A percentile compares a stretch with the other conserved stretches of the same genome.
Conservation (phyloP, 2,329 filamentous ascomycete species). For the Metarhizium robertsii region DNA sequence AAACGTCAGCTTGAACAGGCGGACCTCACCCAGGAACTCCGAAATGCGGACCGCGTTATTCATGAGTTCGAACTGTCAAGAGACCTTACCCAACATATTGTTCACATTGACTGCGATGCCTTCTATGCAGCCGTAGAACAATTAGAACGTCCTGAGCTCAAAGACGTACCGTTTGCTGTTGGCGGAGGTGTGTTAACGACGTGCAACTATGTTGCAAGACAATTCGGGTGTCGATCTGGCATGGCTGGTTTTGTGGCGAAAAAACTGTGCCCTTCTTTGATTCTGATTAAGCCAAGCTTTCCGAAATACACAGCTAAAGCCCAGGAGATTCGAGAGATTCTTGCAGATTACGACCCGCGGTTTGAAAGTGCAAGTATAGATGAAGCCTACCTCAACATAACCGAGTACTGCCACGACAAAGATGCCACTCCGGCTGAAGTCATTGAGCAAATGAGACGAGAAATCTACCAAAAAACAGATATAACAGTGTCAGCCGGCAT, state of each 20-base stretch:
- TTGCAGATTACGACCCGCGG: constrained; percentile 78
- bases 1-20: constrained; percentile 67
- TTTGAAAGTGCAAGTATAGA: constrained; percentile 95
- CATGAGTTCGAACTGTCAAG: constrained; percentile 67
- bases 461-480: constrained; percentile 66
- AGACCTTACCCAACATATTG: constrained; percentile 74
- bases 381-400: constrained; percentile 94
- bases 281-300: constrained; percentile 78
- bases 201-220: constrained; percentile 81
- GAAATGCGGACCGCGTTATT: constrained; percentile 73
- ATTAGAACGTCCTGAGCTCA: constrained; percentile 73
- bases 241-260: constrained; percentile 96
- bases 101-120: constrained; percentile 94
- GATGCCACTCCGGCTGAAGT: constrained; percentile 60
- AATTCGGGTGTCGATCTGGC: constrained; percentile 83
- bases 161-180: constrained; percentile 82
- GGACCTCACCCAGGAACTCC: constrained; percentile 63
- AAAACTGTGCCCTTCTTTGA: constrained; percentile 81
- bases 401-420: constrained; percentile 67
- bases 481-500: constrained; percentile 93
- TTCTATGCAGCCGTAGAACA: constrained; percentile 95
- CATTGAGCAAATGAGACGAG: constrained; percentile 66
- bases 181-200: constrained; percentile 59
- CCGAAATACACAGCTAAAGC: constrained; percentile 88
- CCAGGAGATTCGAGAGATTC: constrained; percentile 70